Base-by-base conservation (phyloP, 352 stramenopile genomes). In the Thalassiosira oceanica region DNA sequence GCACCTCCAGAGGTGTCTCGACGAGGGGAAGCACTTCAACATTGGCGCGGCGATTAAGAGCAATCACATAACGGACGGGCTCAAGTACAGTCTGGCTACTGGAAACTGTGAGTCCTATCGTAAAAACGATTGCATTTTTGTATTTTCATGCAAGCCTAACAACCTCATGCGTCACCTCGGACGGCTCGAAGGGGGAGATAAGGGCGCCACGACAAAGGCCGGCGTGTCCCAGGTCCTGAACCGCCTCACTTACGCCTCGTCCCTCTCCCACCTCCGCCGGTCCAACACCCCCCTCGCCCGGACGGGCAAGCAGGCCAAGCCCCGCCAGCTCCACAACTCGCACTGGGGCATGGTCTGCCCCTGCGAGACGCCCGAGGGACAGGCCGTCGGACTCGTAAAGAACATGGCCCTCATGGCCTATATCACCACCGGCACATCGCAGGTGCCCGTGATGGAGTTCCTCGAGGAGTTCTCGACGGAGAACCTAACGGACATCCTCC, bases 281-380 rank as follows among this genome's bases (percentile, higher is more conserved):
- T 90, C 98, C 61, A 99, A 99, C 85, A 99, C 97, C 27, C 97
- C 96, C 6, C 86, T 99, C n/a, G 96, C 95, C 2, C 91, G 95
- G 63, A 97, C 98, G 78, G 96, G 97, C 68, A 99, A 99, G 76
- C 94, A 98, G 63, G 96, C 97, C 11, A 98, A 99, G 80, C 97
- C 97, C 50, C 95, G 97, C 73, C 95, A 99, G 84, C 84, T 99
- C 23, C 97, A 99, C 87, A 99, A 98, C 80, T 99, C 96, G 52
- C 97, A 99, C 83, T 99, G 96, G 96, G 97, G 97, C 36, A 99
- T 99, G 94, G 97, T 99, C 31, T 99, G 97, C 89, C 81, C 81
- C 23, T 94, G 93, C 27, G 94, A 98, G 74, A 98, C 95, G 3
- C 95, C 95, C 2, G 95, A 98, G 78, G 95, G 95, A 27, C 93